Evolutionary conservation across 2,329 filamentous ascomycete genomes (phyloP), one percentile per base, ranked within the genome.

Genomic region (Phaeophleospora eucalypticola): DNA sequence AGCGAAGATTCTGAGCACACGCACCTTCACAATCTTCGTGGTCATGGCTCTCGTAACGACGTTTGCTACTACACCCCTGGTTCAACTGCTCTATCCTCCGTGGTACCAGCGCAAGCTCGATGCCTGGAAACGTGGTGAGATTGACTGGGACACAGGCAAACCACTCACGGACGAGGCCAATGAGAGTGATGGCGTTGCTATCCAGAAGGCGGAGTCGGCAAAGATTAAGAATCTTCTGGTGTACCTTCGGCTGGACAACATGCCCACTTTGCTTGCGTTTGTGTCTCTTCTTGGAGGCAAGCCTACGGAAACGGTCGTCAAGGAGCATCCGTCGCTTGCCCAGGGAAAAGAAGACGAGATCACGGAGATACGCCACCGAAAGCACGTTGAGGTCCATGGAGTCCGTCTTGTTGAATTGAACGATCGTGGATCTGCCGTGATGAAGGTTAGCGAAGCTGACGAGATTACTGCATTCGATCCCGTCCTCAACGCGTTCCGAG

Each of bases 1-100:
- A 71, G 89, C 89, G 16, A 82, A 81, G 29, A 94, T 95, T 51
- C 74, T 95, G 15, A 90, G 86, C 48, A 78, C 77, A 0, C 76
- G 86, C 14, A 94, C 89, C 0, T 95, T 95, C 60, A 95, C 89
- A 43, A 94, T 95, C 45, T 95, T 95, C 58, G 89, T 95, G 17
- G 86, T 95, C 61, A 95, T 95, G 89, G 89, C 89, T 7, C 73
- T 95, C 2, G 74, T 94, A 24, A 94, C 89, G 0, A 95, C 89
- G 0, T 89, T 95, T 48, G 70, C 82, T 0, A 95, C 89, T 0
- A 90, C 89, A 0, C 89, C 89, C 0, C 69, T 94, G 34, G 86
- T 85, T 1, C 76, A 80, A 10, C 74, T 72, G 43, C 72, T 95
- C 4, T 95, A 95, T 55, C 89, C 89, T 1, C 76, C 80, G 3